Base-by-base conservation (phyloP, 345 rosid species). In the Hirschfeldia incana region DNA sequence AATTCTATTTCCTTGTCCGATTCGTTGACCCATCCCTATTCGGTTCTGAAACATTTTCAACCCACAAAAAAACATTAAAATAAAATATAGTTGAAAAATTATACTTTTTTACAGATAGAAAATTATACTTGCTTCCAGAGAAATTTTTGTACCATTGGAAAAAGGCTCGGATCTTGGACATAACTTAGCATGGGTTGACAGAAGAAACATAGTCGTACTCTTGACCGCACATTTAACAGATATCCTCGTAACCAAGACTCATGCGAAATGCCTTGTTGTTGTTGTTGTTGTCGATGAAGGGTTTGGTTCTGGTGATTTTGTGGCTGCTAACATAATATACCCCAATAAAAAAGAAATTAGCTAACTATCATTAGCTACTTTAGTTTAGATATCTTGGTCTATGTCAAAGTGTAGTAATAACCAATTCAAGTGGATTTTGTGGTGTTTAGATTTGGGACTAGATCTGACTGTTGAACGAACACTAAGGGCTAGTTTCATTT, bases 361-460 rank as follows among this genome's bases (percentile, higher is more conserved):
- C 57, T 5, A 49, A 49, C 8, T 49, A 49, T 13, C 57, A 49
- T 49, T 49, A 49, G n/a, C 57, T 49, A 49, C 57, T 49, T n/a
- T n/a, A 15, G n/a, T 4, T 49, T 49, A 49, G 16, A 53, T 53
- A 15, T 53, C 1, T 62, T 8, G 27, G 1, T 46, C 27, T 51
- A 65, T 49, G 7, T 33, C 10, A 67, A 67, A 34, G 30, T 27
- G 7, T 36, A 53, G 58, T 57, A 65, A 32, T 7, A 36, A 51
- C 78, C 66, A 66, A 57, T 66, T 53, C 66, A 75, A 58, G 32
- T 68, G 34, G 39, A 58, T 76, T 42, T 37, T 7, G 30, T 67
- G 11, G 27, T 8, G 37, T 53, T 68, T 32, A 44, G 49, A 65
- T 65, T 21, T 12, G 34, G 5, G 34, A 26, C 1, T 13, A 49